Evolutionary conservation across 208 protist species (phyloP).

Genomic region (Leishmania braziliensis): DNA sequence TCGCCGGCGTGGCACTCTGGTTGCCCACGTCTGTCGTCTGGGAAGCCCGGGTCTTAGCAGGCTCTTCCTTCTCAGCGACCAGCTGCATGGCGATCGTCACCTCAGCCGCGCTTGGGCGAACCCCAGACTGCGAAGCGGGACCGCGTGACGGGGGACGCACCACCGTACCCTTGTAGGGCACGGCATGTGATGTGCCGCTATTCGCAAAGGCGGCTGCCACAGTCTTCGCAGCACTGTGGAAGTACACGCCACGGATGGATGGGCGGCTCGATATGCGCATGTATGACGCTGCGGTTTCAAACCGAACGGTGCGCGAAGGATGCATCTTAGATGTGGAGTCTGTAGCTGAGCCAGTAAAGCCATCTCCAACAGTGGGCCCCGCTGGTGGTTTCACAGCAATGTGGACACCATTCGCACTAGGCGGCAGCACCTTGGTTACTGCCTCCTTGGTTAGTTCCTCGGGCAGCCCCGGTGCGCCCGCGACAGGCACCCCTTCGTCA

Average conservation of each 20-base stretch:
- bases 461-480: neutral
- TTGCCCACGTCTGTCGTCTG: neutral
- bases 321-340: neutral
- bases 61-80: neutral
- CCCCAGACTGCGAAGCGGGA: no score
- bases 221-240: neutral
- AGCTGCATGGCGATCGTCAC: neutral
- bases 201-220: neutral
- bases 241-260: neutral
- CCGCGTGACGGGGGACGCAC: neutral
- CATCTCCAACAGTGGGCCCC: neutral
- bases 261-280: neutral
- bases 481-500: neutral
- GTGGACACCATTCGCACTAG: neutral
- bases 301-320: neutral
- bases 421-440: neutral
- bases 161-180: slow-evolving; percentile 24
- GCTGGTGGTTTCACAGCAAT: neutral
- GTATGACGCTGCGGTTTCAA: neutral
- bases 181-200: slow-evolving; percentile 1
- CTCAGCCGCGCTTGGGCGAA: neutral
- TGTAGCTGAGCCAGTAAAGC: neutral
- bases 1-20: neutral
- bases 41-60: neutral
- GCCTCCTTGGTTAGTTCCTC: neutral